phyloP scores from a whole-genome alignment of 2,329 filamentous ascomycete genomes.

The Cordyceps militaris region DNA sequence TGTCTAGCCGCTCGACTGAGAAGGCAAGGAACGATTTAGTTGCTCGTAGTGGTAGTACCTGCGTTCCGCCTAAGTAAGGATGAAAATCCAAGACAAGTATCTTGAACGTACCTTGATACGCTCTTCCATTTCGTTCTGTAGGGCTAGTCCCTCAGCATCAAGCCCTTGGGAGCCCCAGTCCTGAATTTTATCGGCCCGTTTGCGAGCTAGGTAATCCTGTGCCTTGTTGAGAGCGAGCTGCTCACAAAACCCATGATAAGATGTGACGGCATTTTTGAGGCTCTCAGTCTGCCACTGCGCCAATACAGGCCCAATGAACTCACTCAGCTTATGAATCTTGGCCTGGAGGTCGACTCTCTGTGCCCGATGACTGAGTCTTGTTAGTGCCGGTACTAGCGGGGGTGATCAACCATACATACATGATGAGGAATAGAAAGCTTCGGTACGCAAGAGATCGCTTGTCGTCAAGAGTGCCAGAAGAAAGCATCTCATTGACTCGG shows the following conservation, averaged over 20 bases:
- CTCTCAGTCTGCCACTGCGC: slow-evolving; percentile 69
- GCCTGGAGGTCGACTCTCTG: slow-evolving; percentile 63
- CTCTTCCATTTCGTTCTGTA: slow-evolving; percentile 73
- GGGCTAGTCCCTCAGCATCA: slow-evolving; percentile 68
- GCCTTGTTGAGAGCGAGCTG: slow-evolving; percentile 74
- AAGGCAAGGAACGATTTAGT: slow-evolving; percentile 91
- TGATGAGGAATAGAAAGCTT: slow-evolving; percentile 89
- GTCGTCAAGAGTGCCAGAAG: slow-evolving; percentile 67
- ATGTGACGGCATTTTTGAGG: slow-evolving; percentile 62
- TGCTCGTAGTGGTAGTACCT: slow-evolving; percentile 70
- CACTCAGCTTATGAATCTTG: slow-evolving; percentile 63
- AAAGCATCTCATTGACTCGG: slow-evolving; percentile 73
- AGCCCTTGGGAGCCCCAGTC: slow-evolving; percentile 79
- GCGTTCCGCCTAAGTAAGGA: not conserved
- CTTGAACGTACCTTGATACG: slow-evolving; percentile 53
- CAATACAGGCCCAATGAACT: slow-evolving; percentile 77
- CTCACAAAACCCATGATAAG: slow-evolving; percentile 71
- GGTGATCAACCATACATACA: slow-evolving; percentile 40
- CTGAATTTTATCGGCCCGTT: slow-evolving; percentile 64
- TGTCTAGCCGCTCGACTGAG: slow-evolving; percentile 82
- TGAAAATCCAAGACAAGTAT: not conserved
- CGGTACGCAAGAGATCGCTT: slow-evolving; percentile 79
- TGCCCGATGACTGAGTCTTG: slow-evolving; percentile 61
- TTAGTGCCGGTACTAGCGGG: slow-evolving; percentile 12
- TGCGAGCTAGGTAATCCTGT: slow-evolving; percentile 67